Percentiles rank a stretch among this genome's conserved stretches.
Conservation (phyloP, 257 asterid genomes). For the Rubia yunnanensis region DNA sequence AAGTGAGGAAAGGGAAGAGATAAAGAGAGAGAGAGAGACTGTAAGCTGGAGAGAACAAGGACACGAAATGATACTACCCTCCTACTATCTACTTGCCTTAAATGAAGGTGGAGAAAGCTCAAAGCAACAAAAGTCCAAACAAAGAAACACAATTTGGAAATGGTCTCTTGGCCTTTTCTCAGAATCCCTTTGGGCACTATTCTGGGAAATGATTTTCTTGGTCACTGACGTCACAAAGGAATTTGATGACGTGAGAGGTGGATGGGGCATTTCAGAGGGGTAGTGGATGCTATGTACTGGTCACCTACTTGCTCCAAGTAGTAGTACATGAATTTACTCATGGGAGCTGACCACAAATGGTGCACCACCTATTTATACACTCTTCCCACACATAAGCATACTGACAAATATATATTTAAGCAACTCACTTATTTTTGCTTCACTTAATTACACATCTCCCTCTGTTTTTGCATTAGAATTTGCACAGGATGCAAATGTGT, state of each 20-base stretch:
- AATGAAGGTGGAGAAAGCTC: too few relatives aligned
- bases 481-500: too few relatives aligned
- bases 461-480: too few relatives aligned
- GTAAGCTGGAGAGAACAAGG: not conserved
- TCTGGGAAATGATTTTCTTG: not conserved
- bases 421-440: not conserved
- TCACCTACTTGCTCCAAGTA: constrained; percentile 5
- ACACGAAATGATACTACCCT: too few relatives aligned
- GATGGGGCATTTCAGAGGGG: not conserved
- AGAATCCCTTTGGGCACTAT: not conserved
- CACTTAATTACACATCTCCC: too few relatives aligned
- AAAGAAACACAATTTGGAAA: not conserved
- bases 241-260: constrained; percentile 20
- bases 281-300: not conserved
- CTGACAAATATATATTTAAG: not conserved
- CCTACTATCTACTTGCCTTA: too few relatives aligned
- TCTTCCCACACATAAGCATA: not conserved
- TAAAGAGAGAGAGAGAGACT: not conserved
- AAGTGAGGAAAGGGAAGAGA: not conserved
- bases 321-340: not conserved
- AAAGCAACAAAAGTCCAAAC: not conserved
- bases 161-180: not conserved
- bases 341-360: not conserved
- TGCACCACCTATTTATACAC: not conserved
- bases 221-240: constrained; percentile 15